A percentile compares a stretch with the other conserved stretches of the same genome.
phyloP scores from a whole-genome alignment of 2,329 filamentous ascomycete genomes.

The Trichoderma cornu-damae region DNA sequence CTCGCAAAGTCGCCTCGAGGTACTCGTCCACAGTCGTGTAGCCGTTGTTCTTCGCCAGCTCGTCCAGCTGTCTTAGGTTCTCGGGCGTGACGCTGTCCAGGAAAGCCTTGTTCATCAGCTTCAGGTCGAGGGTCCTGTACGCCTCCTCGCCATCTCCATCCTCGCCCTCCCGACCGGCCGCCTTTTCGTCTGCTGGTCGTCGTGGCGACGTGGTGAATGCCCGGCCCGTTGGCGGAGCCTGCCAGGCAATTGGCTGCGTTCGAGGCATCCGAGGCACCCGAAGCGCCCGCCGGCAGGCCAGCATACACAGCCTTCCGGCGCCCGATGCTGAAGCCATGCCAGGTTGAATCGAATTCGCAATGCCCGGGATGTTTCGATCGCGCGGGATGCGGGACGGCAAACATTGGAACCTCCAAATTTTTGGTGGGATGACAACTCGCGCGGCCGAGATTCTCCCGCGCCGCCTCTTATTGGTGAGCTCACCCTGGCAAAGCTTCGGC shows the following conservation, averaged over 20 bases:
- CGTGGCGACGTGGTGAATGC: conserved; percentile 31
- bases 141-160: conserved; percentile 25
- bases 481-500: conserved; percentile 1
- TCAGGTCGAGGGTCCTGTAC: conserved; percentile 27
- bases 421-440: conserved; percentile 26
- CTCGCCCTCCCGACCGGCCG: conserved; percentile 23
- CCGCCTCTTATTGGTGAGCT: not conserved
- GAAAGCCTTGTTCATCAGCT: conserved; percentile 30
- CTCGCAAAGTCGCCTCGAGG: conserved; percentile 27
- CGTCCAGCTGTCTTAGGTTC: conserved; percentile 32
- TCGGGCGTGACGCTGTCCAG: conserved; percentile 31
- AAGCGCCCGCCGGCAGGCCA: conserved; percentile 32
- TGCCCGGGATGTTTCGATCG: conserved; percentile 5
- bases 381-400: conserved; percentile 21
- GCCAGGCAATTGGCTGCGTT: conserved; percentile 25
- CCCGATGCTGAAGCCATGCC: conserved; percentile 38
- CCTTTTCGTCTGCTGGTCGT: conserved; percentile 26
- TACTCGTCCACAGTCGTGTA: conserved; percentile 33
- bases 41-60: conserved; percentile 34
- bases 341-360: conserved; percentile 24
- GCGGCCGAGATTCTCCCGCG: conserved; percentile 28
- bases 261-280: conserved; percentile 25
- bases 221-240: conserved; percentile 24
- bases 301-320: conserved; percentile 35
- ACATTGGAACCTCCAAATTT: conserved; percentile 30